Evolutionary conservation across 2,329 filamentous ascomycete species (phyloP).

Genomic region (Amphichorda felina): DNA sequence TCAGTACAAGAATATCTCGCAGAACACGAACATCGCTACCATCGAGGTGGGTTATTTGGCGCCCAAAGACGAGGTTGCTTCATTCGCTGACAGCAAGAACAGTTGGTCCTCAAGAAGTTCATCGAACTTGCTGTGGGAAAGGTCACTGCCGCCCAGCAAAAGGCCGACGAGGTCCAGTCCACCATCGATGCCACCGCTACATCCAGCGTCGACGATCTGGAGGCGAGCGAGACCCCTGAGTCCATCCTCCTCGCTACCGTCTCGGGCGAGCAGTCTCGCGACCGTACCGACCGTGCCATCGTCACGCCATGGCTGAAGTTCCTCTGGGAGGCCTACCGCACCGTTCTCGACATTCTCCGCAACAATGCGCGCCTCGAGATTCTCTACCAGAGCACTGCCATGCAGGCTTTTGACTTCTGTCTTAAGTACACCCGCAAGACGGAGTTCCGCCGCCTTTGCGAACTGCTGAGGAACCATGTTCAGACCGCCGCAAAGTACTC

Average conservation of each 20-base stretch:
- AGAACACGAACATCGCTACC: conserved; percentile 96
- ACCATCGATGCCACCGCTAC: conserved; percentile 61
- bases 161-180: conserved; percentile 90
- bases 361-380: conserved; percentile 97
- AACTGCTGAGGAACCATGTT: conserved; percentile 95
- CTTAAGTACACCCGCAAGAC: conserved; percentile 98
- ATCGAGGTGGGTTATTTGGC: conserved; percentile 59
- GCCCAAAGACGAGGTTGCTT: conserved; percentile 64
- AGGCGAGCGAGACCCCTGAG: conserved; percentile 94
- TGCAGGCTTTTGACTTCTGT: conserved; percentile 98
- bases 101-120: conserved; percentile 92
- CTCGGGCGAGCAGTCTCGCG: conserved; percentile 92
- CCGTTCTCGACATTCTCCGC: conserved; percentile 94
- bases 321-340: conserved; percentile 98
- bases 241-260: conserved; percentile 96
- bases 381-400: conserved; percentile 96
- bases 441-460: conserved; percentile 95
- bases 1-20: conserved; percentile 99
- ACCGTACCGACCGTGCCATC: conserved; percentile 94
- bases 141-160: conserved; percentile 88
- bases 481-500: conserved; percentile 99
- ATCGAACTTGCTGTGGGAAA: conserved; percentile 95
- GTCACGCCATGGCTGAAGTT: conserved; percentile 99
- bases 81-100: conserved; percentile 3
- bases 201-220: conserved; percentile 82